These are phyloP conservation scores for Zangia roseola DNA, from an alignment of 768 basidiomycete species.

Conservation along the genomic window DNA sequence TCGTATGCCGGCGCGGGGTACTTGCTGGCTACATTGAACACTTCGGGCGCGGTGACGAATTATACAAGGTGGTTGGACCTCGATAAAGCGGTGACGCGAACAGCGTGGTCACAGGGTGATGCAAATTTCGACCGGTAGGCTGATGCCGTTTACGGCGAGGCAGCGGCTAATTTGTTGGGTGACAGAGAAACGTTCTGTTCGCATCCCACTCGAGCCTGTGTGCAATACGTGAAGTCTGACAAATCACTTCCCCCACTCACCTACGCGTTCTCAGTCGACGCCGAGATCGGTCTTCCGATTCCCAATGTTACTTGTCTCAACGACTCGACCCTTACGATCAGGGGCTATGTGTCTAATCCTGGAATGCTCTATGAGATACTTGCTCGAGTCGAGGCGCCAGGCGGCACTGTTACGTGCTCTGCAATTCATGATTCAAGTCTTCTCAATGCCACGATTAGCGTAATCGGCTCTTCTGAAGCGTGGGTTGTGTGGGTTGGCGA, in stretches of 20 bases:
- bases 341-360: slow-evolving; percentile 45
- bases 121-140: slow-evolving; percentile 48
- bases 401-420: slow-evolving; percentile 35
- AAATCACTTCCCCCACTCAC: slow-evolving; percentile 40
- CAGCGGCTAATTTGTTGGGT: background rate
- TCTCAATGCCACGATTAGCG: slow-evolving; percentile 47
- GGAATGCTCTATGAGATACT: slow-evolving; percentile 77
- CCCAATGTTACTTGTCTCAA: slow-evolving; percentile 64
- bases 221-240: slow-evolving; percentile 50
- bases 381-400: slow-evolving; percentile 42
- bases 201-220: slow-evolving; percentile 58
- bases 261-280: slow-evolving; percentile 44
- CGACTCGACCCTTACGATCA: slow-evolving; percentile 51
- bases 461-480: slow-evolving; percentile 47
- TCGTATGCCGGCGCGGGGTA: slow-evolving; percentile 69
- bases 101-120: slow-evolving; percentile 57
- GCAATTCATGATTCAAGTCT: slow-evolving; percentile 24
- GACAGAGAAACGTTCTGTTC: slow-evolving; percentile 63
- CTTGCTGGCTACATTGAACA: slow-evolving; percentile 49
- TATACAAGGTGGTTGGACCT: slow-evolving; percentile 72
- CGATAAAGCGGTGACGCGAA: slow-evolving; percentile 56
- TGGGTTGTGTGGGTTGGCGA: slow-evolving; percentile 77
- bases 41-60: slow-evolving; percentile 33
- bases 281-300: slow-evolving; percentile 48
- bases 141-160: background rate